Percentiles rank a stretch among this genome's conserved stretches.
Evolutionary conservation across 345 rosid species (phyloP).

Genomic region (Zanthoxylum bungeanum): DNA sequence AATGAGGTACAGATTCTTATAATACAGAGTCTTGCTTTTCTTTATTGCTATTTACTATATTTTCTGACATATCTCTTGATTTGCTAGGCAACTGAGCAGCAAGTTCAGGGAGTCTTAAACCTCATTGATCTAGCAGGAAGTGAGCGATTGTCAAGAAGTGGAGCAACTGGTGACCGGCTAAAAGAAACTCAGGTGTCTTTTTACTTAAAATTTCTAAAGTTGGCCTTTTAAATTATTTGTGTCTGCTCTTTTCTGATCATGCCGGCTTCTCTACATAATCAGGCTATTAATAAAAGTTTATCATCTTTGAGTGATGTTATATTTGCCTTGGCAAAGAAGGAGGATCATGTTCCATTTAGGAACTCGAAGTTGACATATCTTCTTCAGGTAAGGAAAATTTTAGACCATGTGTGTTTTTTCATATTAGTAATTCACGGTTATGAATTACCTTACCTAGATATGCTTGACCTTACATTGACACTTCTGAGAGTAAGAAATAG

Average conservation of each 20-base stretch:
- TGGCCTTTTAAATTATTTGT: neutral
- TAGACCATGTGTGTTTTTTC: neutral
- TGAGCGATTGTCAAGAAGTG: constrained; percentile 86
- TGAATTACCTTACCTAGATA: too few relatives aligned
- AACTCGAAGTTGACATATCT: constrained; percentile 90
- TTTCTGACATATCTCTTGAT: constrained; percentile 17
- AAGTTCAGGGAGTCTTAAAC: constrained; percentile 89
- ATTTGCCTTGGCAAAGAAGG: constrained; percentile 89
- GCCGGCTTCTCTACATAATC: constrained; percentile 16
- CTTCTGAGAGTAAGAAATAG: neutral
- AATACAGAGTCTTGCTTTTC: neutral
- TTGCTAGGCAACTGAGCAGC: constrained; percentile 78
- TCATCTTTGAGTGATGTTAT: constrained; percentile 84
- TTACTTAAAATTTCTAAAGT: neutral
- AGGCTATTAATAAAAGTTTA: constrained; percentile 94
- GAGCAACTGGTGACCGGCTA: constrained; percentile 86
- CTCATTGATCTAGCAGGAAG: constrained; percentile 97
- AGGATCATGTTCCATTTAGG: constrained; percentile 91
- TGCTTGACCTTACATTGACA: neutral
- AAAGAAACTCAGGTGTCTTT: constrained; percentile 89
- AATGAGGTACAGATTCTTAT: constrained; percentile 55
- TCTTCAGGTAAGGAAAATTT: constrained; percentile 60
- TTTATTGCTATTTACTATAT: neutral
- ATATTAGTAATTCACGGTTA: neutral
- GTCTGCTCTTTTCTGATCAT: neutral